A percentile compares a stretch with the other conserved stretches of the same genome.
These are phyloP conservation scores for Penicillium psychrofluorescens DNA, from an alignment of 495 filamentous ascomycete genomes.

Conservation along the genomic window DNA sequence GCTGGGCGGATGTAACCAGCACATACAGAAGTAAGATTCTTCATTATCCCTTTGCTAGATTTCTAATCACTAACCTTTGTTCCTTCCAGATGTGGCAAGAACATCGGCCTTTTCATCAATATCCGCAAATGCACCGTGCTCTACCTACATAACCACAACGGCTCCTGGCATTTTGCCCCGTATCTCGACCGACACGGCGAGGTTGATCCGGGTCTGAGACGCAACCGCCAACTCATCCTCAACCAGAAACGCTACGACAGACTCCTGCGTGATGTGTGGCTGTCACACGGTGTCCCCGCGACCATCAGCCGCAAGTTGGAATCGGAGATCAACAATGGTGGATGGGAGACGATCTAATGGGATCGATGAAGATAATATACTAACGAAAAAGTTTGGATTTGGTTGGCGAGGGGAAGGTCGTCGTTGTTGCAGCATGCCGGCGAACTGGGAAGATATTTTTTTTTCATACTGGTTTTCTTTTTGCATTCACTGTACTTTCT, in stretches of 20 bases:
- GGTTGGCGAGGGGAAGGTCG: background rate
- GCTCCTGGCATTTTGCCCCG: conserved; percentile 78
- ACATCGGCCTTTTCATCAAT: conserved; percentile 88
- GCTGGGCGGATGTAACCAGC: conserved; percentile 82
- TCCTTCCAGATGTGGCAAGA: conserved; percentile 68
- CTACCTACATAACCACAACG: conserved; percentile 73
- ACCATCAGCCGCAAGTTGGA: conserved; percentile 84
- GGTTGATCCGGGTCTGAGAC: conserved; percentile 76
- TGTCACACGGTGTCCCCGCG: conserved; percentile 80
- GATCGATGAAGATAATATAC: background rate
- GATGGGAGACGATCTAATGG: conserved; percentile 83
- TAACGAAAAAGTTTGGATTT: background rate
- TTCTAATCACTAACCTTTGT: no score
- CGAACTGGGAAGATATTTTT: background rate
- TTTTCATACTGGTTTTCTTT: background rate
- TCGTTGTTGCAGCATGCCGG: background rate
- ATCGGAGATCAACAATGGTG: conserved; percentile 90
- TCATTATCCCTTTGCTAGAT: no score
- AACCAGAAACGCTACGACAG: conserved; percentile 91
- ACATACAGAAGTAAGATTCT: conserved; percentile 66
- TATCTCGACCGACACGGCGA: conserved; percentile 96
- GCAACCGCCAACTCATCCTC: conserved; percentile 77
- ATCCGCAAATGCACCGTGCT: conserved; percentile 90
- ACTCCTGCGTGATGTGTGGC: conserved; percentile 78
- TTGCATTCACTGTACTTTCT: background rate